Conservation (phyloP, 2,329 filamentous ascomycete species). For the Claviceps spartinae region DNA sequence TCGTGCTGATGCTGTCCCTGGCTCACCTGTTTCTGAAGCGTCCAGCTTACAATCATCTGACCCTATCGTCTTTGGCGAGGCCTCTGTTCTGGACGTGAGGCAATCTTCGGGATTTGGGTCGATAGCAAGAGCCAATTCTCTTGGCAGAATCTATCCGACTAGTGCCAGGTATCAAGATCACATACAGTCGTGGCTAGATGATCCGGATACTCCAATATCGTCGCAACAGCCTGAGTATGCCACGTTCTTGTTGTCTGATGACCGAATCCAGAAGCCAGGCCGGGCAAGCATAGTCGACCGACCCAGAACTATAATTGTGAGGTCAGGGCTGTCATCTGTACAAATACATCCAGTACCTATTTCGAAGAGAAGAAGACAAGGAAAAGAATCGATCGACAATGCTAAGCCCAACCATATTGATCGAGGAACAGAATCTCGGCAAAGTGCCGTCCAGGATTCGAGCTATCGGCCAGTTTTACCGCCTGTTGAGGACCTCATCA, state of each 20-base stretch:
- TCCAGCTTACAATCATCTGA: slow-evolving; percentile 22
- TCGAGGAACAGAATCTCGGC: slow-evolving; percentile 24
- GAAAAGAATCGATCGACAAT: slow-evolving; percentile 7
- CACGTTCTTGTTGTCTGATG: slow-evolving; percentile 12
- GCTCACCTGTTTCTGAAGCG: slow-evolving; percentile 20
- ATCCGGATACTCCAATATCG: slow-evolving; percentile 7
- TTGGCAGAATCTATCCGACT: slow-evolving; percentile 21
- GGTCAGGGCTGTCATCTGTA: slow-evolving; percentile 14
- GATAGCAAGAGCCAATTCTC: slow-evolving; percentile 22
- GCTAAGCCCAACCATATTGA: slow-evolving; percentile 22
- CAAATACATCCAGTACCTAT: slow-evolving; percentile 17
- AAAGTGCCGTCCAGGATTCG: slow-evolving; percentile 10
- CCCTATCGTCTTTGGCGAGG: slow-evolving; percentile 26
- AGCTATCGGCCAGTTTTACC: slow-evolving; percentile 33
- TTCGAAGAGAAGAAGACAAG: slow-evolving; percentile 17
- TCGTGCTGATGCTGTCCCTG: slow-evolving; percentile 11
- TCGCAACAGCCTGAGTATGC: slow-evolving; percentile 15
- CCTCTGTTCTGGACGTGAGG: slow-evolving; percentile 24
- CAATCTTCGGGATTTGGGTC: slow-evolving; percentile 13
- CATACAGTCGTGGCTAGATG: slow-evolving; percentile 10
- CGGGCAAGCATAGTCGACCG: slow-evolving; percentile 15
- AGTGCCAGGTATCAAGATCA: slow-evolving; percentile 20
- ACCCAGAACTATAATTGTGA: slow-evolving; percentile 16
- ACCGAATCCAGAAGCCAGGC: slow-evolving; percentile 10
- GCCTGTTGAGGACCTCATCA: slow-evolving; percentile 40